phyloP scores from a whole-genome alignment of 495 filamentous ascomycete species.

The Neurospora intermedia region DNA sequence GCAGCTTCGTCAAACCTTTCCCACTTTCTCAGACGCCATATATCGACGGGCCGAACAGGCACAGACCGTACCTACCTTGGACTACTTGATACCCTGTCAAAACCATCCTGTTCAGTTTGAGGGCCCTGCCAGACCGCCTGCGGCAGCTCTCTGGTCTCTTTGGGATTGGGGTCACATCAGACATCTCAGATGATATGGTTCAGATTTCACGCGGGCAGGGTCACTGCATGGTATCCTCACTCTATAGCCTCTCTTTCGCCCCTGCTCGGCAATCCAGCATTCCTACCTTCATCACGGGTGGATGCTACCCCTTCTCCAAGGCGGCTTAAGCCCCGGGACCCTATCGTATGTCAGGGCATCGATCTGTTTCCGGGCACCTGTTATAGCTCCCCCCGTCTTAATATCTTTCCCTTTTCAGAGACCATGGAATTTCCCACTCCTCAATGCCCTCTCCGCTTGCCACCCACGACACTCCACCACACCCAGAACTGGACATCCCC shows the following conservation, averaged over 20 bases:
- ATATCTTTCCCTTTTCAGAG: slow-evolving; percentile 28
- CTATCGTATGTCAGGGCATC: slow-evolving; percentile 33
- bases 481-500: background rate
- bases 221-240: background rate
- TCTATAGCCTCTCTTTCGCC: slow-evolving; percentile 1
- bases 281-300: slow-evolving; percentile 10
- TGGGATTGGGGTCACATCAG: background rate
- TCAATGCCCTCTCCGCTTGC: slow-evolving; percentile 14
- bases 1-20: background rate
- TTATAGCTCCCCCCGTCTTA: slow-evolving; percentile 34
- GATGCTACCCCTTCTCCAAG: slow-evolving; percentile 4
- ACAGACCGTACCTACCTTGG: background rate
- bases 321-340: slow-evolving; percentile 20
- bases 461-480: slow-evolving; percentile 15
- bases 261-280: slow-evolving; percentile 18
- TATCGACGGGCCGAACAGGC: background rate
- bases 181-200: background rate
- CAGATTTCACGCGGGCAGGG: background rate
- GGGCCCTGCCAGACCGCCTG: background rate
- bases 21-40: background rate
- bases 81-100: background rate
- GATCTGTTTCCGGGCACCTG: slow-evolving; percentile 28
- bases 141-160: background rate
- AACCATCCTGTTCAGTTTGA: background rate
- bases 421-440: slow-evolving; percentile 13